A percentile compares a stretch with the other conserved stretches of the same genome.
These are phyloP conservation scores for Diplodia mutila DNA, from an alignment of 2,329 filamentous ascomycete genomes.

Conservation along the genomic window DNA sequence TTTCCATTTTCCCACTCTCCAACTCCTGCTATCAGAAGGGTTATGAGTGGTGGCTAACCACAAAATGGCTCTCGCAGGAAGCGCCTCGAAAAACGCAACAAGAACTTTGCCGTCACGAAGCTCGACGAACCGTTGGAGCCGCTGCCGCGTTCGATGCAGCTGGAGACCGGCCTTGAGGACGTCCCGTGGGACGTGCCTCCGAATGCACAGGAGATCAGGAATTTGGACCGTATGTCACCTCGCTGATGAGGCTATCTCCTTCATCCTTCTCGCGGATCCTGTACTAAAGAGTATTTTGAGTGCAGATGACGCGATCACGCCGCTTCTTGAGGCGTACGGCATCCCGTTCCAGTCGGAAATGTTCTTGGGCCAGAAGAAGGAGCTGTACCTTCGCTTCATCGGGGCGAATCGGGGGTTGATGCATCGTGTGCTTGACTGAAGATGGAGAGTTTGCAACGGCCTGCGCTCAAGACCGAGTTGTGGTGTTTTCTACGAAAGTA, in stretches of 20 bases:
- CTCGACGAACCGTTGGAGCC: not conserved
- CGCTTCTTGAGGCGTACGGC: slow-evolving; percentile 32
- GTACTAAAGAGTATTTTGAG: not conserved
- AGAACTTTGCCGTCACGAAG: slow-evolving; percentile 2
- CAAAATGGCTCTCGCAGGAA: not conserved
- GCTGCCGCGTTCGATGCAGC: not conserved
- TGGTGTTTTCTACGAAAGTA: too few relatives aligned
- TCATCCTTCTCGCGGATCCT: not conserved
- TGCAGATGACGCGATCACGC: not conserved
- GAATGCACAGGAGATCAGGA: not conserved
- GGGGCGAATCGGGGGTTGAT: slow-evolving; percentile 34
- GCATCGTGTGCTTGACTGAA: slow-evolving; percentile 34
- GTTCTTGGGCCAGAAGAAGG: slow-evolving; percentile 35
- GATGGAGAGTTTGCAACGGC: not conserved
- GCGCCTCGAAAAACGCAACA: slow-evolving; percentile 6
- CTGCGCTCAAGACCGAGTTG: too few relatives aligned
- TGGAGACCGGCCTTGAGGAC: not conserved
- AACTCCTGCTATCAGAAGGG: too few relatives aligned
- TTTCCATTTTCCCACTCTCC: too few relatives aligned
- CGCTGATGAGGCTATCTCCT: too few relatives aligned
- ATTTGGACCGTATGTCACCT: not conserved
- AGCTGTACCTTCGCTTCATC: slow-evolving; percentile 34
- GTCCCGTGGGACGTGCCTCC: not conserved
- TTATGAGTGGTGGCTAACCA: not conserved
- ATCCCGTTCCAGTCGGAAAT: slow-evolving; percentile 33